Percentiles rank a stretch among this genome's conserved stretches.
These are phyloP conservation scores for Pyrenophora tritici-repentis DNA, from an alignment of 2,329 filamentous ascomycete species.

Conservation along the genomic window DNA sequence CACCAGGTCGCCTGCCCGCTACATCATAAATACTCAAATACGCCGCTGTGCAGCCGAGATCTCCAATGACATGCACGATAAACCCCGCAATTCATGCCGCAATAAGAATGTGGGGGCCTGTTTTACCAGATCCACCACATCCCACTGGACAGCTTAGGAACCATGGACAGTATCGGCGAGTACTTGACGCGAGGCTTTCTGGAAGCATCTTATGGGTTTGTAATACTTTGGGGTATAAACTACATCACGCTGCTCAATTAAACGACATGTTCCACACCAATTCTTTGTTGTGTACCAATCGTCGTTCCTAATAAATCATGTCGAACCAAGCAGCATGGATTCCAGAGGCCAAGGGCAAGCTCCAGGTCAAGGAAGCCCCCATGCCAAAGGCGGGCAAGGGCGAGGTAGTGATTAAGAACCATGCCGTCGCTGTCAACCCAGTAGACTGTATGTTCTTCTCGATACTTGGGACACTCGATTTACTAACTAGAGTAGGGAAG, in stretches of 20 bases:
- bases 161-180: background rate
- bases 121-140: background rate
- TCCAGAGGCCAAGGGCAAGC: slow-evolving; percentile 32
- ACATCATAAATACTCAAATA: slow-evolving; percentile 5
- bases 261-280: background rate
- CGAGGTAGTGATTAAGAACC: slow-evolving; percentile 43
- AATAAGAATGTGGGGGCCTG: slow-evolving; percentile 1
- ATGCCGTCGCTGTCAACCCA: slow-evolving; percentile 42
- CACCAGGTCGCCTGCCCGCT: background rate
- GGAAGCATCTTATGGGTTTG: background rate
- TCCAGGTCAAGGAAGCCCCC: slow-evolving; percentile 38
- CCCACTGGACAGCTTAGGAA: background rate
- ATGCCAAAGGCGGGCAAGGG: slow-evolving; percentile 34
- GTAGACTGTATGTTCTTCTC: slow-evolving; percentile 31
- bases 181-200: background rate
- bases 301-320: slow-evolving; percentile 18
- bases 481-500: slow-evolving; percentile 31
- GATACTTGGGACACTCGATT: background rate
- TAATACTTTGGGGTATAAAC: background rate
- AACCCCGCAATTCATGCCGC: background rate
- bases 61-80: background rate
- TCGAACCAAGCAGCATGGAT: slow-evolving; percentile 44
- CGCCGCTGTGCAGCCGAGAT: background rate
- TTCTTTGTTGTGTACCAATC: background rate
- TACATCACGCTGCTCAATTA: background rate